phyloP scores from a whole-genome alignment of 768 basidiomycete species.

The Mycena filopes region DNA sequence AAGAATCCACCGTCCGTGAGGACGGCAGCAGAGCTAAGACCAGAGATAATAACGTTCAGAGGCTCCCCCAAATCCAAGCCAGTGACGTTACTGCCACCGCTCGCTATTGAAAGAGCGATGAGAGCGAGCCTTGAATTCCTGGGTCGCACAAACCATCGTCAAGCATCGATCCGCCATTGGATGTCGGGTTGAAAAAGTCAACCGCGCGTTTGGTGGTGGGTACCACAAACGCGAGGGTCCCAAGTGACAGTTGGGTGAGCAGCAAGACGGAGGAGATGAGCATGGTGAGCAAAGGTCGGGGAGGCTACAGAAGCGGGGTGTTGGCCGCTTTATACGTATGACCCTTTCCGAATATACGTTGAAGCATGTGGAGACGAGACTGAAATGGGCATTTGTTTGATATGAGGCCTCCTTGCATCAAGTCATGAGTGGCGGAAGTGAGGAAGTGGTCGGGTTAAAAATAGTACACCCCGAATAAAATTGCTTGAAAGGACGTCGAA shows the following conservation, averaged over 20 bases:
- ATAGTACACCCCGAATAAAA: slow-evolving; percentile 1
- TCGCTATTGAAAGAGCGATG: slow-evolving; percentile 5
- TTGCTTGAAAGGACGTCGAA: background rate
- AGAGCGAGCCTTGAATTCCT: background rate
- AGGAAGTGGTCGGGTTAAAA: slow-evolving; percentile 13
- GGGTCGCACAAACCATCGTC: slow-evolving; percentile 53
- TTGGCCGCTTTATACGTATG: no score
- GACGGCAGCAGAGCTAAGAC: slow-evolving; percentile 64
- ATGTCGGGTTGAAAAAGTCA: slow-evolving; percentile 56
- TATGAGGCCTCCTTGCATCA: background rate
- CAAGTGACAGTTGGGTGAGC: slow-evolving; percentile 15
- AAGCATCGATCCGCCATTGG: slow-evolving; percentile 71
- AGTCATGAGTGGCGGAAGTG: background rate
- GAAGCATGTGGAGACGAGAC: slow-evolving; percentile 2
- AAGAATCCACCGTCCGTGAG: slow-evolving; percentile 65
- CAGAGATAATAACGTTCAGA: slow-evolving; percentile 76
- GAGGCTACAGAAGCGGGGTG: background rate
- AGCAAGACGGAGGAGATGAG: slow-evolving; percentile 16
- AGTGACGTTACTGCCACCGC: slow-evolving; percentile 5
- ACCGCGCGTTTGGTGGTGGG: slow-evolving; percentile 34
- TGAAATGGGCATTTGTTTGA: background rate
- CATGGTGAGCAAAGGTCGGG: slow-evolving; percentile 27
- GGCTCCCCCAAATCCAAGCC: slow-evolving; percentile 80
- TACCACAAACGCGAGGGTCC: slow-evolving; percentile 11
- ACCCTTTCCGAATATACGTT: slow-evolving; percentile 2